These are phyloP conservation scores for Lyophyllum semitale DNA, from an alignment of 768 basidiomycete genomes.

Conservation along the genomic window DNA sequence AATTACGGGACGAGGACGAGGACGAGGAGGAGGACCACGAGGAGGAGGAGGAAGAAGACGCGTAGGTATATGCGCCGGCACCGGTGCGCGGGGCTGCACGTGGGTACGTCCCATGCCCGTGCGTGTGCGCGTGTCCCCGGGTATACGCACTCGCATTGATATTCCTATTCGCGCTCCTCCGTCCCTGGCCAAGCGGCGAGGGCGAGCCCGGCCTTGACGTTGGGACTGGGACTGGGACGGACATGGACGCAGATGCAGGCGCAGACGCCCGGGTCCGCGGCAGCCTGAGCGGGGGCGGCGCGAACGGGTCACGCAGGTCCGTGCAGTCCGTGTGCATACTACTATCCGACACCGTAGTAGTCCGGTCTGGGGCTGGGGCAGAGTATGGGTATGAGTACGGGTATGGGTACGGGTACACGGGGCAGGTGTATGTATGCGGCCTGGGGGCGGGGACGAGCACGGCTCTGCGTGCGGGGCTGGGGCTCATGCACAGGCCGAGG, in stretches of 20 bases:
- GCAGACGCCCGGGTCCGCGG: background rate
- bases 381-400: background rate
- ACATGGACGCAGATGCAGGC: background rate
- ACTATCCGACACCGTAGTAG: background rate
- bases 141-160: conserved; percentile 1
- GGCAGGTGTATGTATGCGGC: background rate
- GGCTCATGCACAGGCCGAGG: background rate
- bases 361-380: background rate
- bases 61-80: background rate
- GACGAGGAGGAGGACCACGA: background rate
- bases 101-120: background rate
- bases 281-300: background rate
- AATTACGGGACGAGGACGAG: background rate
- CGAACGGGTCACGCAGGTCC: conserved; percentile 11
- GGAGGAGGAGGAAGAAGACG: background rate
- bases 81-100: too few relatives aligned
- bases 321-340: background rate
- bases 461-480: background rate
- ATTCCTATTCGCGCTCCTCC: background rate
- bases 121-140: too few relatives aligned
- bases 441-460: background rate
- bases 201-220: background rate
- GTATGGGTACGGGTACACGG: background rate
- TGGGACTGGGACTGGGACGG: background rate
- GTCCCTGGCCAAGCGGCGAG: too few relatives aligned